phyloP scores from a whole-genome alignment of 805 yeast genomes.

The Metschnikowia vanudenii region DNA sequence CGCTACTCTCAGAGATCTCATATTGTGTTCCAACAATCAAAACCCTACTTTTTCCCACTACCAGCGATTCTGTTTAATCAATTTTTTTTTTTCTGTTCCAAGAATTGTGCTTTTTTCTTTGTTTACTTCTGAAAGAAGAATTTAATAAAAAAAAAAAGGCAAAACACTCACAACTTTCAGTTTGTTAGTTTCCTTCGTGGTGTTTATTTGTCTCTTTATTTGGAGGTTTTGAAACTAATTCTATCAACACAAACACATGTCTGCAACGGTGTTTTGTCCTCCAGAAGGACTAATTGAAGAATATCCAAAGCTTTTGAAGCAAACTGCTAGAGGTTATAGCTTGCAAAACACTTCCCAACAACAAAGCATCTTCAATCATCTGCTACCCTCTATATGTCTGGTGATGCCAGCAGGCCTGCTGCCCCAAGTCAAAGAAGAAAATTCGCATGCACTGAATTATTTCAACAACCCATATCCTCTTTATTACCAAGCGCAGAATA shows the following conservation, averaged over 20 bases:
- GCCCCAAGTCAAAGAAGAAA: conserved; percentile 8
- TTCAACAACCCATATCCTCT: conserved; percentile 10
- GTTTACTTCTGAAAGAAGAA: too few relatives aligned
- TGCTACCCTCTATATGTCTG: conserved; percentile 10
- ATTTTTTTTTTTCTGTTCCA: too few relatives aligned
- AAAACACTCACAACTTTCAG: background rate
- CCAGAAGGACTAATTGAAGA: conserved; percentile 7
- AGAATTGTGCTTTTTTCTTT: too few relatives aligned
- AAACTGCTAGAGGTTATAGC: background rate
- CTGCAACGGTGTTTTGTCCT: conserved; percentile 5
- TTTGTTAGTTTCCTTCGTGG: background rate
- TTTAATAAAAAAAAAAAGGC: too few relatives aligned
- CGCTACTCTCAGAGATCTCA: background rate
- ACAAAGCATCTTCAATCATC: conserved; percentile 2
- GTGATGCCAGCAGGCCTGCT: conserved; percentile 6
- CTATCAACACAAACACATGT: conserved; percentile 1
- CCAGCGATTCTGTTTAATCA: too few relatives aligned
- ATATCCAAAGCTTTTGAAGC: conserved; percentile 3
- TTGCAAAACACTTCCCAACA: background rate
- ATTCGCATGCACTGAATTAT: conserved; percentile 3
- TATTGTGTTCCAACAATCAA: background rate
- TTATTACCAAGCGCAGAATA: conserved; percentile 4
- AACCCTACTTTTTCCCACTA: background rate
- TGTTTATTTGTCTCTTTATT: background rate
- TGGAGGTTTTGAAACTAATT: background rate